Conservation (phyloP, 1,284 basidiomycete genomes). For the Singerocomus inundabilis region DNA sequence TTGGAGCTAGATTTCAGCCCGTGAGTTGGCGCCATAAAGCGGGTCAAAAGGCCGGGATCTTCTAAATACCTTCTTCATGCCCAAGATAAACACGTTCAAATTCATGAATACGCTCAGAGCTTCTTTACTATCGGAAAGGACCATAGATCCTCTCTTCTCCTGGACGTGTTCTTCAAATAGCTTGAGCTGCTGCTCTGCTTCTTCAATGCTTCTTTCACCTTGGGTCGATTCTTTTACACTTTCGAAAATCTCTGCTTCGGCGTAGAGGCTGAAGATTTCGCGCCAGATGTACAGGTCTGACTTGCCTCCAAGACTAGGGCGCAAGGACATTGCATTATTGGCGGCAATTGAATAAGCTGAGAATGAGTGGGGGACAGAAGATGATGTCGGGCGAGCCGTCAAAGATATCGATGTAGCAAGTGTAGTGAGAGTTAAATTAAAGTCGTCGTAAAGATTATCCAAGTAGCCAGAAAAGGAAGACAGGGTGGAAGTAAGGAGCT, state of each 20-base stretch:
- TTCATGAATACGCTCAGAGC: conserved; percentile 80
- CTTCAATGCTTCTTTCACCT: conserved; percentile 74
- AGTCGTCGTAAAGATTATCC: conserved; percentile 57
- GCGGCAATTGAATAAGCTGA: conserved; percentile 45
- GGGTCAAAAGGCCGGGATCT: neutral
- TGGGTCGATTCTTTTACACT: conserved; percentile 67
- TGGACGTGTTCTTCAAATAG: conserved; percentile 67
- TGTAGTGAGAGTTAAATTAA: conserved; percentile 57
- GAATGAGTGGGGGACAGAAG: conserved; percentile 39
- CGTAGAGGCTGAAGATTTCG: conserved; percentile 86
- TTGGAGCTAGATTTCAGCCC: conserved; percentile 55
- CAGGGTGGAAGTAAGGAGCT: conserved; percentile 72
- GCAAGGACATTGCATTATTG: conserved; percentile 42
- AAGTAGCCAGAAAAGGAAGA: conserved; percentile 70
- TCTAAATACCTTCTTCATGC: conserved; percentile 73
- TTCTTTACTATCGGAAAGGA: conserved; percentile 58
- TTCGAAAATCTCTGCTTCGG: conserved; percentile 89
- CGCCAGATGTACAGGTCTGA: conserved; percentile 91
- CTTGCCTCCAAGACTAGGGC: conserved; percentile 27
- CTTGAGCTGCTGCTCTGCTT: conserved; percentile 71
- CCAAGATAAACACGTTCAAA: conserved; percentile 80
- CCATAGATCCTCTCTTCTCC: conserved; percentile 58
- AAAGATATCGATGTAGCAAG: conserved; percentile 63
- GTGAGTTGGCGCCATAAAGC: neutral
- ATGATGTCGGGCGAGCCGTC: conserved; percentile 59